phyloP scores from a whole-genome alignment of 1,284 basidiomycete species.

The Sanghuangporus baumii region DNA sequence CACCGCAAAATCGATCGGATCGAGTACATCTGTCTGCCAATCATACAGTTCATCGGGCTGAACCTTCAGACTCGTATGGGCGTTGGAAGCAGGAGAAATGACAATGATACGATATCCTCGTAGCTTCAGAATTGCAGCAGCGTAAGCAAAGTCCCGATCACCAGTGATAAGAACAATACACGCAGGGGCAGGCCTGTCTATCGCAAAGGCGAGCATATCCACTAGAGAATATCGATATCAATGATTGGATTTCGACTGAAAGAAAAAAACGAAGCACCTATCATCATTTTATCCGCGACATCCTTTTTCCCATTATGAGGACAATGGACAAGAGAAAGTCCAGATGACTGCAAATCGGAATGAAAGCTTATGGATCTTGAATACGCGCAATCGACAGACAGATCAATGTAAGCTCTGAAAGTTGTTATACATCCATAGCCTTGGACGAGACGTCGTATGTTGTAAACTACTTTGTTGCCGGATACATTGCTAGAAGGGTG shows the following conservation, averaged over 20 bases:
- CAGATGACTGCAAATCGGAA: constrained; percentile 37
- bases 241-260: not conserved
- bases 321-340: constrained; percentile 38
- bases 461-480: constrained; percentile 37
- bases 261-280: not conserved
- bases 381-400: constrained; percentile 24
- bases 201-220: constrained; percentile 55
- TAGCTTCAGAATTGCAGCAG: constrained; percentile 47
- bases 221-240: constrained; percentile 29
- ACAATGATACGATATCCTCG: constrained; percentile 46
- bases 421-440: constrained; percentile 16
- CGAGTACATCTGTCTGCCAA: constrained; percentile 15
- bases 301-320: constrained; percentile 38
- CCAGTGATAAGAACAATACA: constrained; percentile 52
- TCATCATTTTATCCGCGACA: constrained; percentile 38
- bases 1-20: not conserved
- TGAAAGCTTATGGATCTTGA: constrained; percentile 18
- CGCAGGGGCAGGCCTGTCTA: constrained; percentile 46
- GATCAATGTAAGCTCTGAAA: constrained; percentile 20
- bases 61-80: constrained; percentile 19
- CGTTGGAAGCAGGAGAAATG: constrained; percentile 33
- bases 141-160: constrained; percentile 57
- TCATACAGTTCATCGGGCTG: constrained; percentile 6
- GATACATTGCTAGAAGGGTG: constrained; percentile 38
- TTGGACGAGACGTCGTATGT: constrained; percentile 16